A percentile compares a stretch with the other conserved stretches of the same genome.
Evolutionary conservation across 805 yeast genomes (phyloP).

Genomic region (Pichia deserticola): DNA sequence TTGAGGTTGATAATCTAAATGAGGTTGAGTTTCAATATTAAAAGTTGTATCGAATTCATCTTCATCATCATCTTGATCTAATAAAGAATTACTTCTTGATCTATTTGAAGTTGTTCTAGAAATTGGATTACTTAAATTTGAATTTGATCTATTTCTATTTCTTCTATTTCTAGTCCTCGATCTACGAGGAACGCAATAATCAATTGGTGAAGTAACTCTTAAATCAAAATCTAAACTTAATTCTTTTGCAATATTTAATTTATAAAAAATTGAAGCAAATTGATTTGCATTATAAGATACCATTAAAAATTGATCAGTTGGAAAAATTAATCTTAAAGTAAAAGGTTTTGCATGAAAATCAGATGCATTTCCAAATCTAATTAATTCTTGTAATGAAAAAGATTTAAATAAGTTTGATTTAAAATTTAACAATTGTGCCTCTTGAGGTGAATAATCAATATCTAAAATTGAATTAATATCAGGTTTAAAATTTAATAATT

Average conservation of each 20-base stretch:
- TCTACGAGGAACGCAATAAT: slow-evolving; percentile 27
- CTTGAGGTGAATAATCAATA: slow-evolving; percentile 4
- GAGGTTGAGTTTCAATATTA: not conserved
- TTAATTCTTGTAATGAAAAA: slow-evolving; percentile 26
- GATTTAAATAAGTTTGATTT: slow-evolving; percentile 9
- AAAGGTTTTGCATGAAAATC: slow-evolving; percentile 25
- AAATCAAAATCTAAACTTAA: slow-evolving; percentile 27
- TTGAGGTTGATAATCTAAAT: slow-evolving; percentile 5
- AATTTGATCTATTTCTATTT: slow-evolving; percentile 1
- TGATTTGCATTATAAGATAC: slow-evolving; percentile 23
- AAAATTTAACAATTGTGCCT: slow-evolving; percentile 3
- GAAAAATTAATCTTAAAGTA: slow-evolving; percentile 24
- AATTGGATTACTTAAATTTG: not conserved
- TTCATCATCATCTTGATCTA: slow-evolving; percentile 9
- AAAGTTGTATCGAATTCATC: slow-evolving; percentile 11
- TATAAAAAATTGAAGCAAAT: slow-evolving; percentile 25
- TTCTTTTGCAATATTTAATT: slow-evolving; percentile 26
- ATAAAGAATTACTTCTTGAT: slow-evolving; percentile 7
- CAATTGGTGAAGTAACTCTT: slow-evolving; percentile 19
- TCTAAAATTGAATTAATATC: slow-evolving; percentile 7
- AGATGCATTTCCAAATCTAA: slow-evolving; percentile 27
- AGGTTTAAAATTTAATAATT: slow-evolving; percentile 10
- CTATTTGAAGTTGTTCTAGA: slow-evolving; percentile 5
- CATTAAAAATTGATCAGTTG: slow-evolving; percentile 22
- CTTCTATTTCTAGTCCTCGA: slow-evolving; percentile 8